A percentile compares a stretch with the other conserved stretches of the same genome.
Conservation (phyloP, 306 rosid species). For the Gillenia trifoliata region DNA sequence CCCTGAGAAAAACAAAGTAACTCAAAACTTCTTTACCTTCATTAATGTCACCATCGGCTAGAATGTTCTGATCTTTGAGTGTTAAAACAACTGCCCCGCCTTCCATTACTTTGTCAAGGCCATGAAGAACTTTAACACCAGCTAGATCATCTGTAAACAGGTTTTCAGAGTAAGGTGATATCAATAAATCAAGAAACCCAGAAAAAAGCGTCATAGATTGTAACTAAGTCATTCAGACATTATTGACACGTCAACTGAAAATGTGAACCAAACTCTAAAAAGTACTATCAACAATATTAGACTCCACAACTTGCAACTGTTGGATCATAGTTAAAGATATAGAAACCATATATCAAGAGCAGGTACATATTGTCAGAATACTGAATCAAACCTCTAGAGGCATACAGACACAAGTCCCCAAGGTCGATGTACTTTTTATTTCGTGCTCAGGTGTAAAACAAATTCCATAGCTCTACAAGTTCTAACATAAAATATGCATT, state of each 20-base stretch:
- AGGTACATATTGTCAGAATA: neutral
- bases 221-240: neutral
- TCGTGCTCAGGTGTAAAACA: neutral
- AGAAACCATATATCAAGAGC: neutral
- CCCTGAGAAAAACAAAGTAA: slow-evolving; percentile 11
- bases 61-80: slow-evolving; percentile 84
- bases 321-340: neutral
- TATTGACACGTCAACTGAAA: neutral
- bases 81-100: slow-evolving; percentile 95
- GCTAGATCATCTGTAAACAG: slow-evolving; percentile 55
- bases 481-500: neutral
- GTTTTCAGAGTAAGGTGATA: slow-evolving; percentile 11
- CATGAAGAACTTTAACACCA: slow-evolving; percentile 95
- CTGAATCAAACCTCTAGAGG: neutral
- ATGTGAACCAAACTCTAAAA: neutral
- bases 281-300: neutral
- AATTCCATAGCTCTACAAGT: neutral
- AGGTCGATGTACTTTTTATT: neutral
- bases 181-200: neutral
- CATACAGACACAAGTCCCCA: neutral
- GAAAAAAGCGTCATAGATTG: neutral
- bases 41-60: slow-evolving; percentile 81
- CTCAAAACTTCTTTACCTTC: slow-evolving; percentile 49
- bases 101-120: slow-evolving; percentile 86
- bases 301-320: neutral